Percentiles rank a stretch among this genome's conserved stretches.
Evolutionary conservation across 768 basidiomycete species (phyloP).

Genomic region (Polyporus arcularius): DNA sequence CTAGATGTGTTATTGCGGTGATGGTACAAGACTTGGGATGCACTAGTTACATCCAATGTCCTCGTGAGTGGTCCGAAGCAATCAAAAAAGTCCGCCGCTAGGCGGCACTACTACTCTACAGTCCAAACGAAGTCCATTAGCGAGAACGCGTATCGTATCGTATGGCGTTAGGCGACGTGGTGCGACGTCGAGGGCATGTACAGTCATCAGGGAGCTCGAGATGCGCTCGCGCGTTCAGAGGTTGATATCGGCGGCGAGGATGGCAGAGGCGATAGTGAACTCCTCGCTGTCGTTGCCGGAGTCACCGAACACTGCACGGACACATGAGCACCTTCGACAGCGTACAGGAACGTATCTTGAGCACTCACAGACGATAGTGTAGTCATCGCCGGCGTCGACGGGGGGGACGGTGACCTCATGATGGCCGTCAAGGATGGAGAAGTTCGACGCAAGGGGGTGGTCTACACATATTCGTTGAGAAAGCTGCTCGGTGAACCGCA

Average conservation of each 20-base stretch:
- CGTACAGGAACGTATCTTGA: neutral
- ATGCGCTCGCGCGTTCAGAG: neutral
- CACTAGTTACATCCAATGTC: neutral
- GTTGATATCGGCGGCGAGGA: neutral
- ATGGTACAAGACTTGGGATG: constrained; percentile 7
- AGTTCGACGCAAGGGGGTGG: constrained; percentile 35
- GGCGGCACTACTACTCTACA: neutral
- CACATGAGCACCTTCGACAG: neutral
- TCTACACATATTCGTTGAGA: constrained; percentile 17
- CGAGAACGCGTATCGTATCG: constrained; percentile 1
- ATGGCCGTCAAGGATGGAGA: constrained; percentile 38
- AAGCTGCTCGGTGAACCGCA: neutral
- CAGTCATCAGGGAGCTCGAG: neutral
- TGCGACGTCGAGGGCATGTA: constrained; percentile 9
- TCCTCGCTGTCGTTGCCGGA: constrained; percentile 45
- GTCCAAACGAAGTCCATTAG: constrained; percentile 11
- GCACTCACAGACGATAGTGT: constrained; percentile 46
- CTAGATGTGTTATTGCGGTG: neutral
- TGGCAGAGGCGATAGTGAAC: constrained; percentile 35
- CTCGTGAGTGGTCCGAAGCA: neutral
- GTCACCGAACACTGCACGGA: constrained; percentile 46
- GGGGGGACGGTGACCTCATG: constrained; percentile 40
- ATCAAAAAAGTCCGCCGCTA: constrained; percentile 10
- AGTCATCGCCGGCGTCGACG: constrained; percentile 33
- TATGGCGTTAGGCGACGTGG: neutral